Evolutionary conservation across 495 filamentous ascomycete species (phyloP), one percentile per base, ranked within the genome.

Genomic region (Cercophora newfieldiana): DNA sequence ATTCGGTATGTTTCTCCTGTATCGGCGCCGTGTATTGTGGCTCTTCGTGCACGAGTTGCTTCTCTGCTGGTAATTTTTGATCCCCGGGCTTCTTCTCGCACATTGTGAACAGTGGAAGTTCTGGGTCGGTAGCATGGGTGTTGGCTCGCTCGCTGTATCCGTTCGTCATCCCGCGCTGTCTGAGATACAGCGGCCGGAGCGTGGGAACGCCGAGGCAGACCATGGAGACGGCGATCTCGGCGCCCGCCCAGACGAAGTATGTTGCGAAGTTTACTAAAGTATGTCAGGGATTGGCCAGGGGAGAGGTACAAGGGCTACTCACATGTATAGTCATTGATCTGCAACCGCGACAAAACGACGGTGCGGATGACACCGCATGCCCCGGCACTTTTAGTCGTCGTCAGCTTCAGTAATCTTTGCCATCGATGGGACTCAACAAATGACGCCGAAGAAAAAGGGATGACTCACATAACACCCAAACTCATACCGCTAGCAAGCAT

Each of bases 401-500:
- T 76, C 21, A 77, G 71, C 24, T 28, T 24, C 16, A 21, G 25
- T 14, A 4, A 21, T 26, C 22, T 1, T 6, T 29, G 47, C 21
- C 47, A 24, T n/a, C n/a, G n/a, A n/a, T n/a, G n/a, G n/a, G n/a
- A n/a, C n/a, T n/a, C n/a, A n/a, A n/a, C n/a, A n/a, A n/a, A n/a
- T n/a, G n/a, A n/a, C n/a, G n/a, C n/a, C n/a, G n/a, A n/a, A n/a
- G n/a, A 3, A 5, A 25, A 37, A 22, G 29, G 49, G 22, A 26
- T 14, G 21, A 68, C 78, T 71, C 67, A 80, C 79, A 82, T 71
- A 21, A 81, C 70, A 21, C 79, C 79, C 0, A 80, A 67, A 56
- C 77, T 79, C 79, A 81, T 81, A 4, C 79, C 74, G 14, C 75
- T 69, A 4, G 76, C 75, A 16, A 81, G 58, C 59, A 80, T 71